These are phyloP conservation scores for Hondaea fermentalgiana DNA, from an alignment of 108 stramenopile genomes.

Conservation along the genomic window DNA sequence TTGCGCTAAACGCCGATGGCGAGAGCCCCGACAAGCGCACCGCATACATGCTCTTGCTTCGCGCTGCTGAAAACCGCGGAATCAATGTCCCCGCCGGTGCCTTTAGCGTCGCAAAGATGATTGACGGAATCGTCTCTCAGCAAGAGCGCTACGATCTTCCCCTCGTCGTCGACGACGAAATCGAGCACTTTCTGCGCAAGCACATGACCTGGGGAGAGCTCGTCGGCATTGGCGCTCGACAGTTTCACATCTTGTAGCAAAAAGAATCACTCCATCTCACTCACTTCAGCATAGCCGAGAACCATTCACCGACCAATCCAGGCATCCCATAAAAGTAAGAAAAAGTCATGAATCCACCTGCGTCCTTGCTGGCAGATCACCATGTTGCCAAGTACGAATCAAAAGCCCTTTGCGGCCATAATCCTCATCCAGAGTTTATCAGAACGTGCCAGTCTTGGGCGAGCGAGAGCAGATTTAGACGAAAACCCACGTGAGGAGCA, in stretches of 20 bases:
- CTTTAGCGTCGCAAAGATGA: neutral
- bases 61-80: neutral
- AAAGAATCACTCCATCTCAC: too few relatives aligned
- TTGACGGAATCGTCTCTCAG: slow-evolving; percentile 12
- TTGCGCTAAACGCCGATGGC: neutral
- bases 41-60: neutral
- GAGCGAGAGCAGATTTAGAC: too few relatives aligned
- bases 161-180: neutral
- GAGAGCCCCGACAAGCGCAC: slow-evolving; percentile 10
- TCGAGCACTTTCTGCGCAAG: neutral
- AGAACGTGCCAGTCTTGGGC: too few relatives aligned
- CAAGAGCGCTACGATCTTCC: slow-evolving; percentile 9
- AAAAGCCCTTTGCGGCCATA: too few relatives aligned
- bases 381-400: too few relatives aligned
- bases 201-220: slow-evolving; percentile 14
- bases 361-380: too few relatives aligned
- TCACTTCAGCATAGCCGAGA: too few relatives aligned
- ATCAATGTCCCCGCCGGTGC: neutral
- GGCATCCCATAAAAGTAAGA: too few relatives aligned
- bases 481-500: too few relatives aligned
- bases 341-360: too few relatives aligned
- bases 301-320: too few relatives aligned
- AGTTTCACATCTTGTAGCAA: neutral
- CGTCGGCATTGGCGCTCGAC: neutral
- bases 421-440: too few relatives aligned